These are phyloP conservation scores for Colletotrichum endophyticum DNA, from an alignment of 2,329 filamentous ascomycete genomes.

Conservation along the genomic window DNA sequence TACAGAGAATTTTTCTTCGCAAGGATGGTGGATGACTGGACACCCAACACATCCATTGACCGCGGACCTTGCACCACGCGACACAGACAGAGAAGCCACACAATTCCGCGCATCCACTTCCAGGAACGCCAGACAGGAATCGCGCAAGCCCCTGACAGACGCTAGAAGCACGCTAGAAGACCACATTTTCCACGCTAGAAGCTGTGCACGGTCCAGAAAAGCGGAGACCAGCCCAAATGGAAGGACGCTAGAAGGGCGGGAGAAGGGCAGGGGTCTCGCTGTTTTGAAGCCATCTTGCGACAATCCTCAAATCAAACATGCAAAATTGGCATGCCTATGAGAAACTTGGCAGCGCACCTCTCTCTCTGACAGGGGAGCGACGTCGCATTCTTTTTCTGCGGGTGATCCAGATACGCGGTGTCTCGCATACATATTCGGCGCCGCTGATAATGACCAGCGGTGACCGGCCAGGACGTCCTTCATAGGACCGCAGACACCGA, in stretches of 20 bases:
- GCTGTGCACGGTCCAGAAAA: not conserved
- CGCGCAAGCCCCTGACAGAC: not conserved
- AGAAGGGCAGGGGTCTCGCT: not conserved
- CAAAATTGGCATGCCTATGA: not conserved
- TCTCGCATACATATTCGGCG: not conserved
- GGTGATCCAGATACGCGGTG: not conserved
- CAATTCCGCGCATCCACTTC: not conserved
- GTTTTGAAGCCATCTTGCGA: not conserved
- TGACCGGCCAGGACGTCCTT: not conserved
- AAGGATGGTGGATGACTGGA: not conserved
- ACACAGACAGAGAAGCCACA: not conserved
- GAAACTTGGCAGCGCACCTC: not conserved
- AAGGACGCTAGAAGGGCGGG: slow-evolving; percentile 15
- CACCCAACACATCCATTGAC: not conserved
- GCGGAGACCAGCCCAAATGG: not conserved
- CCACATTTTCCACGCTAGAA: not conserved
- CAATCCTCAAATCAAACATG: not conserved
- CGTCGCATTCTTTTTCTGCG: not conserved
- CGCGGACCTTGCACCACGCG: not conserved
- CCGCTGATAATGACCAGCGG: not conserved
- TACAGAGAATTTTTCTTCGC: not conserved
- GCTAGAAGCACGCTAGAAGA: slow-evolving; percentile 14
- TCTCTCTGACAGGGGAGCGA: not conserved
- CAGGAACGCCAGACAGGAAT: not conserved
- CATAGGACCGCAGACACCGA: not conserved